Evolutionary conservation across 2,329 filamentous ascomycete species (phyloP), one percentile per base, ranked within the genome.

Genomic region (Gaeumannomyces sp.): DNA sequence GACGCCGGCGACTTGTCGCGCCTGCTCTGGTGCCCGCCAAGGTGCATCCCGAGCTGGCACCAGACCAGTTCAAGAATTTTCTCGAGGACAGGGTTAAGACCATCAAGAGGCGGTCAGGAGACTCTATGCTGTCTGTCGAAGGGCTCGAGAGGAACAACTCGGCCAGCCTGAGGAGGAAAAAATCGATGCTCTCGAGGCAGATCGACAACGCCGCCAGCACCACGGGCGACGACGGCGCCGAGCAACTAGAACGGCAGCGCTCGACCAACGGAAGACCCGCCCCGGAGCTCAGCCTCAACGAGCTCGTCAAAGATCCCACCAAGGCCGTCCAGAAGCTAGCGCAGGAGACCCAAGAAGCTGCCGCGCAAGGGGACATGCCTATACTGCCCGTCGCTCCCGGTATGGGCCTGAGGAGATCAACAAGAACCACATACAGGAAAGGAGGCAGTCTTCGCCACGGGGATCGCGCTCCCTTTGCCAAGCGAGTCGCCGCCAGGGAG

Each of bases 31-130:
- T 99, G 7, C 95, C 95, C 6, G 95, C 95, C 29, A 87, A 93
- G 66, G 84, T 99, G 33, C 95, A 99, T 72, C 95, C 95, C 0
- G 95, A 99, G 76, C 81, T 99, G 61, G 95, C 95, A 3, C 95
- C 95, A 1, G 93, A 91, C 73, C 95, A 97, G 71, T 99, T 98
- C 81, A 97, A 96, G 76, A 94, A 90, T 1, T 99, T 98, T 70
- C 84, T 99, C 2, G 94, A 99, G 72, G 96, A 93, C 68, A 89
- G 93, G 72, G 92, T 97, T 16, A 91, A 97, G 70, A 89, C 91
- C 50, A 96, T 98, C 70, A 89, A 92, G 74, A 84, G 93, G 69
- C 86, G 91, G 71, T 96, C 93, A 1, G 89, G 89, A 29, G 92
- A 89, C 69, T 89, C 83, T 68, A 82, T 82, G 53, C 78, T 93